phyloP scores from a whole-genome alignment of 495 filamentous ascomycete species.

The Podospora sp. region DNA sequence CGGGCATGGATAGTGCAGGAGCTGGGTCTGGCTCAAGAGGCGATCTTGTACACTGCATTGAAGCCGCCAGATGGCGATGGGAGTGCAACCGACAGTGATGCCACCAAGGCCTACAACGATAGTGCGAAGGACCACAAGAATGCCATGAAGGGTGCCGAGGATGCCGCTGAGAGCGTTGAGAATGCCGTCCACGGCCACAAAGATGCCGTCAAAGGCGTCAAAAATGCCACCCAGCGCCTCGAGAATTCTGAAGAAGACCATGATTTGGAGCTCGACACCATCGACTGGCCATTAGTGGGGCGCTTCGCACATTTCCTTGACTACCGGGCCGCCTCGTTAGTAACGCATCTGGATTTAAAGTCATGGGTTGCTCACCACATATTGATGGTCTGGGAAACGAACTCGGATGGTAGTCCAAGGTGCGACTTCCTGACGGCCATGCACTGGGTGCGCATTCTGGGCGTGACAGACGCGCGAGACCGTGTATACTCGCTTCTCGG shows the following conservation, averaged over 20 bases:
- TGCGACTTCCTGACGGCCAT: conserved; percentile 26
- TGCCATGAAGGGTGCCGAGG: no score
- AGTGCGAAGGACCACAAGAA: no score
- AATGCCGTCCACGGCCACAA: no score
- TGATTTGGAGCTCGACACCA: conserved; percentile 12
- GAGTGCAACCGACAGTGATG: no score
- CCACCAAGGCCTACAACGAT: no score
- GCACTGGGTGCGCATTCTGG: conserved; percentile 28
- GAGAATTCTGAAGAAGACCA: background rate
- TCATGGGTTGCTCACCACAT: conserved; percentile 26
- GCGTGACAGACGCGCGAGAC: conserved; percentile 26
- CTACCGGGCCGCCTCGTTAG: conserved; percentile 22
- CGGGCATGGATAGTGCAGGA: conserved; percentile 35
- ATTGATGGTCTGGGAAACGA: conserved; percentile 24
- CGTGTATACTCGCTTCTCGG: conserved; percentile 24
- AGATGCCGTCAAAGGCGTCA: no score
- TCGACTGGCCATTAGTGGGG: conserved; percentile 26
- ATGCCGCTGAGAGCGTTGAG: no score
- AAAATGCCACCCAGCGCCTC: no score
- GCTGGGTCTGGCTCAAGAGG: conserved; percentile 24
- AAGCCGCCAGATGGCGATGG: conserved; percentile 6
- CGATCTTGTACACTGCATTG: conserved; percentile 21
- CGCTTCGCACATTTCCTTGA: conserved; percentile 21
- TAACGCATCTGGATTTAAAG: conserved; percentile 22
- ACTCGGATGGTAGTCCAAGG: conserved; percentile 18